Evolutionary conservation across 2,329 filamentous ascomycete genomes (phyloP).

Genomic region (Aspergillus melleus): DNA sequence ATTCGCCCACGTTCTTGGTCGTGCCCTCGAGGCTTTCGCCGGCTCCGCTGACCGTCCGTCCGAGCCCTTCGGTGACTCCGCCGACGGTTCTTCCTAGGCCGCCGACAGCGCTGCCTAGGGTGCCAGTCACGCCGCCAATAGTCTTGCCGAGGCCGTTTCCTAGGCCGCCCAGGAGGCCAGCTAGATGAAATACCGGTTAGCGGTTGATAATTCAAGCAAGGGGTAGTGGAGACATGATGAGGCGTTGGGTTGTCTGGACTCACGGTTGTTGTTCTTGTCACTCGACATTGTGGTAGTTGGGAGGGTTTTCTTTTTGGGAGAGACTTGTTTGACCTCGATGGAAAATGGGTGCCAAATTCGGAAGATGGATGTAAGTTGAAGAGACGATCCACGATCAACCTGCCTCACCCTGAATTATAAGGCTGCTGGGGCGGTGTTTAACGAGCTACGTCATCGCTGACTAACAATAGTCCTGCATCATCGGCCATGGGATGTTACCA

Average conservation of each 20-base stretch:
- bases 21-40: conserved; percentile 32
- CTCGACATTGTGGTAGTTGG: not conserved
- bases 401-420: not conserved
- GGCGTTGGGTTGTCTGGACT: not conserved
- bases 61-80: conserved; percentile 32
- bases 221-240: no score
- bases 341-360: not conserved
- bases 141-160: conserved; percentile 30
- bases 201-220: not conserved
- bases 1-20: conserved; percentile 24
- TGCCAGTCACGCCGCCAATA: conserved; percentile 35
- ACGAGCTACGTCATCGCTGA: not conserved
- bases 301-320: not conserved
- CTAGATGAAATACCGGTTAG: not conserved
- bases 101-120: conserved; percentile 27
- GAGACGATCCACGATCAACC: not conserved
- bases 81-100: conserved; percentile 37
- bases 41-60: conserved; percentile 28
- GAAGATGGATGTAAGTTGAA: not conserved
- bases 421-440: not conserved
- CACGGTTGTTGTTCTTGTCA: not conserved
- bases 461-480: not conserved
- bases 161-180: conserved; percentile 21
- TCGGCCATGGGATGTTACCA: no score
- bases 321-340: not conserved